Base-by-base conservation (phyloP, 306 rosid genomes). In the Acmispon strigosus region DNA sequence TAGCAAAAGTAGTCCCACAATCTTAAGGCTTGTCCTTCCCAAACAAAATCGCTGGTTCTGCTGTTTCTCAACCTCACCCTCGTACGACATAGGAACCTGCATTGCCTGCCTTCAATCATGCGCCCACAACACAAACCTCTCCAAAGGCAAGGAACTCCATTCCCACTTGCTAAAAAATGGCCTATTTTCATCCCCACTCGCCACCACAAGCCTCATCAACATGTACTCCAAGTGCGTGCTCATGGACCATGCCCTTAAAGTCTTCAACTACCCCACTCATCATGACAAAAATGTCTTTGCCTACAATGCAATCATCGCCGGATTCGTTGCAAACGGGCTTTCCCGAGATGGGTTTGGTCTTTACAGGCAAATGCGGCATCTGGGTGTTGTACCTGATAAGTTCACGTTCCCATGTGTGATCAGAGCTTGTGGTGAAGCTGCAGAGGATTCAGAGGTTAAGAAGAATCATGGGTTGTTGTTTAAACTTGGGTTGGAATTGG, bases 191-290 rank as follows among this genome's bases (percentile, higher is more conserved):
- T 88, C 85, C 51, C 91, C 93, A 1, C 76, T 60, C 1, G 77
- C 88, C 60, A 19, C 87, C 73, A 92, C 96, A 4, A 87, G 95
- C 82, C 89, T 90, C 48, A 85, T 92, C 78, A 92, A 82, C 80
- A 86, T 88, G 96, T 92, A 90, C 78, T 81, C 96, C 78, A 91
- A 91, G 78, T 88, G 98, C 76, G 56, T 62, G 65, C 82, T 44
- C 19, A 76, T 86, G 75, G 36, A 69, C 17, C 65, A 86, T 11
- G 89, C 97, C 8, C 16, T 88, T 69, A 72, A 51, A 44, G 84
- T 87, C 48, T 90, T 90, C 72, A 60, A 79, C 69, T 72, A 42
- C 69, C 80, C 81, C 0, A 67, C 76, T 32, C 41, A 29, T 62
- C 68, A 13, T 62, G 82, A 86, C 44, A 84, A 70, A 64, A 90